Conservation (phyloP, 2,329 filamentous ascomycete genomes). For the Coccinonectria pachysandricola region DNA sequence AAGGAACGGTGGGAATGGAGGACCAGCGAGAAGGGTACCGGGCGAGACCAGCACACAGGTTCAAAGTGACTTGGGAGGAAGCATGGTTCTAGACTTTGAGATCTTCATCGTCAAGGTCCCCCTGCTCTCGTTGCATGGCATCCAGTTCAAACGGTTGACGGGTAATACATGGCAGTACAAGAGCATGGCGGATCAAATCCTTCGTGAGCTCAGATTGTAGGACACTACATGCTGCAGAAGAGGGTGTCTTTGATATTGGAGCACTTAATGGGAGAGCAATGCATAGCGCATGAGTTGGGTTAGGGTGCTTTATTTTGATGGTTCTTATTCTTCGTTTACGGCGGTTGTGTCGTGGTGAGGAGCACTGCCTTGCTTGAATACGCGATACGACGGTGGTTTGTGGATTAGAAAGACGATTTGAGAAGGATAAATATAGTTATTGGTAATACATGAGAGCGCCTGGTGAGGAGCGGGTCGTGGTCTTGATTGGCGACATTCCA, state of each 20-base stretch:
- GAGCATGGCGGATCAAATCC: constrained; percentile 92
- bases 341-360: too few relatives aligned
- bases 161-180: constrained; percentile 99
- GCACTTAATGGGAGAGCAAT: constrained; percentile 6
- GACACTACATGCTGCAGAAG: constrained; percentile 2
- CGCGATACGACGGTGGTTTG: constrained; percentile 6
- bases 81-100: constrained; percentile 80
- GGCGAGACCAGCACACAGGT: constrained; percentile 90
- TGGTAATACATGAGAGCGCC: too few relatives aligned
- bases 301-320: too few relatives aligned
- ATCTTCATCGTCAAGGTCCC: constrained; percentile 98
- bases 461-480: too few relatives aligned
- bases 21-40: constrained; percentile 47
- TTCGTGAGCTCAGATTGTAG: constrained; percentile 74
- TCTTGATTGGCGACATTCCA: too few relatives aligned
- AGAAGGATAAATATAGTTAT: too few relatives aligned
- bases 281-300: constrained; percentile 5
- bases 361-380: constrained; percentile 14
- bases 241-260: not conserved
- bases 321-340: too few relatives aligned
- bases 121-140: constrained; percentile 80
- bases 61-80: constrained; percentile 77
- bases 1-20: constrained; percentile 38
- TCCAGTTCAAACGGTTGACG: constrained; percentile 94
- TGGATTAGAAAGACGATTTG: too few relatives aligned